phyloP scores from a whole-genome alignment of 768 basidiomycete genomes.

The Termitomyces heimii region DNA sequence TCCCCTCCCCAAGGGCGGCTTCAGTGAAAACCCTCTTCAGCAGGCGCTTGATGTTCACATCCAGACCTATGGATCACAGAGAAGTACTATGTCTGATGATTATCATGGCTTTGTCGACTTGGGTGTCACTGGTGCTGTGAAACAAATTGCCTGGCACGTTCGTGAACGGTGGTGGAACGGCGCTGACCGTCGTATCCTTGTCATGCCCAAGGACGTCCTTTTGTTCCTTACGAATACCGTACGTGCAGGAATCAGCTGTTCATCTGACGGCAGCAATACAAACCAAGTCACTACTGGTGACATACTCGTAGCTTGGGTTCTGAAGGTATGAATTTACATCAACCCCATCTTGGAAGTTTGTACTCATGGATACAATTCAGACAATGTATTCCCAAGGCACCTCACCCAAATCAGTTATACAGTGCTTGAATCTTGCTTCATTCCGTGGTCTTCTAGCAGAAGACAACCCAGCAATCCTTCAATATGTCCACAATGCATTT shows the following conservation, averaged over 20 bases:
- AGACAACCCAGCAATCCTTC: constrained; percentile 13
- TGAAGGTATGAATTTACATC: constrained; percentile 22
- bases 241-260: constrained; percentile 17
- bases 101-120: constrained; percentile 21
- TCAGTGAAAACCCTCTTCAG: constrained; percentile 28
- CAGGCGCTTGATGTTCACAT: constrained; percentile 18
- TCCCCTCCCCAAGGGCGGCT: constrained; percentile 23
- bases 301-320: constrained; percentile 33
- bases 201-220: constrained; percentile 26
- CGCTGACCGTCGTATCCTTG: constrained; percentile 25
- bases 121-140: constrained; percentile 23
- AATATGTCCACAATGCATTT: constrained; percentile 33
- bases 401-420: constrained; percentile 21
- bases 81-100: neutral
- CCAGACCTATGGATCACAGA: neutral
- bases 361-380: constrained; percentile 14
- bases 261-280: constrained; percentile 16
- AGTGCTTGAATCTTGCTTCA: constrained; percentile 32
- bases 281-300: constrained; percentile 25
- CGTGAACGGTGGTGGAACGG: constrained; percentile 31
- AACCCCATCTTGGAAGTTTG: neutral
- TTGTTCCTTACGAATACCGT: constrained; percentile 23
- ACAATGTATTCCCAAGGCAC: constrained; percentile 28
- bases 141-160: constrained; percentile 28
- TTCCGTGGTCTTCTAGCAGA: constrained; percentile 25